These are phyloP conservation scores for Smittium culicis DNA, from an alignment of 371 early-diverging fungal genomes.

Conservation along the genomic window DNA sequence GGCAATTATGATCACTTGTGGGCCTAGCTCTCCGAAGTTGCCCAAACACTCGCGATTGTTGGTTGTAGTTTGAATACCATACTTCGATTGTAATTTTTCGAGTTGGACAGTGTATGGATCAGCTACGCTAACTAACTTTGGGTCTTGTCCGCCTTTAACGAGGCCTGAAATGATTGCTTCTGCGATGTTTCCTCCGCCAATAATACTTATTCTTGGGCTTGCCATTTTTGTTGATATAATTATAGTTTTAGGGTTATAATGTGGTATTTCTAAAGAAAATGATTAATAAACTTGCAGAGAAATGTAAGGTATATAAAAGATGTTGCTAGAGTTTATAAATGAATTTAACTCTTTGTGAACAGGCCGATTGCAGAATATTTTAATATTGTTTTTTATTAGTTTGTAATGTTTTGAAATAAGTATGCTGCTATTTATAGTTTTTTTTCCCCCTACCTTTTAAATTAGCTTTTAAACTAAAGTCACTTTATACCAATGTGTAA, in stretches of 20 bases:
- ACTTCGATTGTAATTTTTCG: conserved; percentile 46
- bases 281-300: background rate
- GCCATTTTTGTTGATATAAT: background rate
- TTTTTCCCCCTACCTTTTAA: too few species aligned
- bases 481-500: too few species aligned
- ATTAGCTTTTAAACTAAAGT: too few species aligned
- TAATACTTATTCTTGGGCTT: conserved; percentile 39
- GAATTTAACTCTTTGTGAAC: too few species aligned
- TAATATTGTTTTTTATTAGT: too few species aligned
- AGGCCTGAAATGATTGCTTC: conserved; percentile 83
- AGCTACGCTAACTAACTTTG: conserved; percentile 53
- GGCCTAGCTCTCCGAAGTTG: background rate
- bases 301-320: background rate
- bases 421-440: too few species aligned
- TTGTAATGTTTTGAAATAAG: too few species aligned
- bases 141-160: conserved; percentile 51
- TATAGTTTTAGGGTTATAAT: background rate
- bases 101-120: conserved; percentile 60
- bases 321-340: too few species aligned
- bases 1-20: conserved; percentile 69
- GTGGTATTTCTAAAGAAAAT: conserved; percentile 5
- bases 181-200: conserved; percentile 93
- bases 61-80: conserved; percentile 20
- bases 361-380: too few species aligned
- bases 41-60: conserved; percentile 11